phyloP scores from a whole-genome alignment of 2,329 filamentous ascomycete genomes.

The Epichloe sylvatica region DNA sequence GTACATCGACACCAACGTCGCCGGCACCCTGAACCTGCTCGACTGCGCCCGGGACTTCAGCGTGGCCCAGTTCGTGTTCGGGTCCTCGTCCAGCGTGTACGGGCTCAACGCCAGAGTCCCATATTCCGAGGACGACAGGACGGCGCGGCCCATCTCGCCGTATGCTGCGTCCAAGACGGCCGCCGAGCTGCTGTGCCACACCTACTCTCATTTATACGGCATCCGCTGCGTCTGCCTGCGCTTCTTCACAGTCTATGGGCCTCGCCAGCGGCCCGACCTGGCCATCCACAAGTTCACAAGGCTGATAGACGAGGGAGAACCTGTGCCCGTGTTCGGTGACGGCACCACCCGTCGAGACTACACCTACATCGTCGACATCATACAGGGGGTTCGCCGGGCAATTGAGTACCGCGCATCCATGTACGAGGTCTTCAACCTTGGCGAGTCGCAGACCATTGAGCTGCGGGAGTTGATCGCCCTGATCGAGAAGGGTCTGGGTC shows the following conservation, averaged over 20 bases:
- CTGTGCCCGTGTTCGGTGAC: constrained; percentile 13
- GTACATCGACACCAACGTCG: constrained; percentile 13
- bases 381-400: constrained; percentile 12
- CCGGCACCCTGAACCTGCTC: constrained; percentile 12
- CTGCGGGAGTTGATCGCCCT: constrained; percentile 10
- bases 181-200: constrained; percentile 12
- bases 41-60: constrained; percentile 12
- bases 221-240: constrained; percentile 13
- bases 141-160: constrained; percentile 11
- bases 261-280: constrained; percentile 13
- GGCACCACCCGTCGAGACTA: constrained; percentile 13
- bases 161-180: constrained; percentile 11
- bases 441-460: constrained; percentile 12
- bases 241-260: constrained; percentile 15
- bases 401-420: constrained; percentile 9
- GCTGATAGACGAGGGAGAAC: constrained; percentile 11
- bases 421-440: constrained; percentile 14
- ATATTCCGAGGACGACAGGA: constrained; percentile 10
- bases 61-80: constrained; percentile 12
- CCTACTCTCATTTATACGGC: constrained; percentile 12
- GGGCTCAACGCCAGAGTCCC: constrained; percentile 11
- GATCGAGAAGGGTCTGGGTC: constrained; percentile 10
- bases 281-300: constrained; percentile 12
- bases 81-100: constrained; percentile 14
- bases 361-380: constrained; percentile 13